A percentile compares a stretch with the other conserved stretches of the same genome.
Evolutionary conservation across 2,329 filamentous ascomycete species (phyloP).

Genomic region (Talaromyces verruculosus): DNA sequence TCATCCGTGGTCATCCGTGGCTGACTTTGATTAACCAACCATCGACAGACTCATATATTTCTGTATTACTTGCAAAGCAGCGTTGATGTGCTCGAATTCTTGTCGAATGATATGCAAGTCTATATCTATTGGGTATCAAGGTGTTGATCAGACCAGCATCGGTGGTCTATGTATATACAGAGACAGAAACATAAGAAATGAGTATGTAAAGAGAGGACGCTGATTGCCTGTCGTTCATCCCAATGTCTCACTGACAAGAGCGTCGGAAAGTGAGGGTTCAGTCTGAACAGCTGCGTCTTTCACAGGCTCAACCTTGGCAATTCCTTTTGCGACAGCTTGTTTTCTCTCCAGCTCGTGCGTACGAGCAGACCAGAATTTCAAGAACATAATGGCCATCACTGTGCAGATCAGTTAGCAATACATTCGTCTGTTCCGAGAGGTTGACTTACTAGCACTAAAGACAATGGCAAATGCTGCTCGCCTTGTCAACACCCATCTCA

Average conservation of each 20-base stretch:
- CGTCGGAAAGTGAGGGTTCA: constrained; percentile 18
- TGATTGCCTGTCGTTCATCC: constrained; percentile 15
- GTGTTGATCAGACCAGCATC: constrained; percentile 3
- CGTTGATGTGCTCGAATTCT: neutral
- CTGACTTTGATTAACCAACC: neutral
- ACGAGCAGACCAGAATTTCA: constrained; percentile 47
- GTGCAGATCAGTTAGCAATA: neutral
- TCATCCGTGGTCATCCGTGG: too few species aligned
- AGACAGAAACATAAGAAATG: neutral
- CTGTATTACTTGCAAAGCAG: neutral
- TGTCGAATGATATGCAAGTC: neutral
- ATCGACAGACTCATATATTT: neutral
- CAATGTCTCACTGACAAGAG: constrained; percentile 23
- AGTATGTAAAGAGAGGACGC: neutral
- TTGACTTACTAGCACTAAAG: constrained; percentile 51
- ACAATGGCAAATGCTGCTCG: constrained; percentile 63
- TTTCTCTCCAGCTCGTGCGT: constrained; percentile 38
- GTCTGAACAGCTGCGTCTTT: constrained; percentile 24
- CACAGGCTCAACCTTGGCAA: constrained; percentile 28
- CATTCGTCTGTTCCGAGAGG: too few species aligned
- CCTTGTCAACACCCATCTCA: constrained; percentile 78
- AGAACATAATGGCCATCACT: constrained; percentile 51
- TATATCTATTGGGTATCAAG: constrained; percentile 20
- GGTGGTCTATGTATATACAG: neutral
- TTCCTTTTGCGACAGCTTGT: constrained; percentile 35